phyloP scores from a whole-genome alignment of 495 filamentous ascomycete genomes.

The Hyaloscypha finlandica region DNA sequence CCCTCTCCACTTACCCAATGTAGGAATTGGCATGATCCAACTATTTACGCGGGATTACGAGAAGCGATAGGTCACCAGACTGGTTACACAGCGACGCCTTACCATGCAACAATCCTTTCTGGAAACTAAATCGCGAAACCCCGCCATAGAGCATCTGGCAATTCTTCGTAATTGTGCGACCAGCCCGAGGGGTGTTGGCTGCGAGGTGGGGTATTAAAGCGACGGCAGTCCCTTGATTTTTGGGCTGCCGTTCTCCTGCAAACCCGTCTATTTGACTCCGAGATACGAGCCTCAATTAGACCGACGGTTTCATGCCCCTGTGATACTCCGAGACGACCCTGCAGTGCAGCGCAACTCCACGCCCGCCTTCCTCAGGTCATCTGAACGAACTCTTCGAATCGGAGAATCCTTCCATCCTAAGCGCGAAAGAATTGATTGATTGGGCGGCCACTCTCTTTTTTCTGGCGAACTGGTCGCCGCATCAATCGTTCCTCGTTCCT shows the following conservation, averaged over 20 bases:
- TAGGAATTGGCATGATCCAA: background rate
- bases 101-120: background rate
- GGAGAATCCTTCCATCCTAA: background rate
- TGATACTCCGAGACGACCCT: too few species aligned
- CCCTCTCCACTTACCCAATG: background rate
- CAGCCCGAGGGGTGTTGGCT: background rate
- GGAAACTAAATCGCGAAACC: background rate
- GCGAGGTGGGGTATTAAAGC: background rate
- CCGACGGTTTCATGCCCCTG: too few species aligned
- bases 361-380: background rate
- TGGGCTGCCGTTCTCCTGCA: background rate
- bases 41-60: background rate
- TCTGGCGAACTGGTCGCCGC: background rate
- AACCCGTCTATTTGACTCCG: background rate
- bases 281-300: background rate
- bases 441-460: background rate
- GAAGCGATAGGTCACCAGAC: slow-evolving; percentile 1
- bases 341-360: too few species aligned
- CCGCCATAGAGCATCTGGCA: background rate
- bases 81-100: background rate
- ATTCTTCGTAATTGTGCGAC: background rate
- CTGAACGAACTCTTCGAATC: background rate
- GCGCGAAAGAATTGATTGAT: background rate
- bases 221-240: background rate
- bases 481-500: background rate